phyloP scores from a whole-genome alignment of 441 rosid species.

The Viola pubescens region DNA sequence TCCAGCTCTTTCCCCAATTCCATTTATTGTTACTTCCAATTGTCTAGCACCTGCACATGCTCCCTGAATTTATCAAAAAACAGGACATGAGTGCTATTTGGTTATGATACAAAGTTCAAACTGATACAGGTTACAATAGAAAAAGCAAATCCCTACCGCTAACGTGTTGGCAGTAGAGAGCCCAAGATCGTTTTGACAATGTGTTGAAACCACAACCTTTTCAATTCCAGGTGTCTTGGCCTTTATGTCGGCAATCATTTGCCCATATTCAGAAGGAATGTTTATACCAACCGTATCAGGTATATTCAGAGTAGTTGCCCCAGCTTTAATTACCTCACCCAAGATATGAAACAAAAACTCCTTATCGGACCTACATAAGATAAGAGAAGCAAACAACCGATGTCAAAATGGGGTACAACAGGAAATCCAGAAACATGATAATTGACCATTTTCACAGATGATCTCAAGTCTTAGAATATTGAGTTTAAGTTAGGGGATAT shows the following conservation, averaged over 20 bases:
- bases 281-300: conserved; percentile 92
- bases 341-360: conserved; percentile 74
- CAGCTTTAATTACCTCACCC: conserved; percentile 88
- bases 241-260: conserved; percentile 74
- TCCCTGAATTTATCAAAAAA: conserved; percentile 43
- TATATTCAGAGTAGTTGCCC: conserved; percentile 84
- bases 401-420: neutral
- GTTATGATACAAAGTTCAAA: conserved; percentile 1
- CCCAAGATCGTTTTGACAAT: conserved; percentile 97
- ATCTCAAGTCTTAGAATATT: too few relatives aligned
- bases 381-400: neutral
- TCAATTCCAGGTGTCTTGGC: conserved; percentile 84
- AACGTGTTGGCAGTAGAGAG: conserved; percentile 91
- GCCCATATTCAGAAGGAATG: conserved; percentile 70
- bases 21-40: conserved; percentile 83
- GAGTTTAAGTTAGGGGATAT: too few relatives aligned
- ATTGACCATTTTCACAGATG: too few relatives aligned
- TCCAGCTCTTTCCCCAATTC: conserved; percentile 93
- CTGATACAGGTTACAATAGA: conserved; percentile 1
- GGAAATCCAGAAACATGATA: too few relatives aligned
- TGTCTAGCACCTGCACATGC: conserved; percentile 85
- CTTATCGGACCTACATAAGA: conserved; percentile 60
- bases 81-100: conserved; percentile 20
- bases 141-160: conserved; percentile 40
- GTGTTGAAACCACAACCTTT: conserved; percentile 73